phyloP scores from a whole-genome alignment of 2,329 filamentous ascomycete species.

The Pyrenochaeta sp. region DNA sequence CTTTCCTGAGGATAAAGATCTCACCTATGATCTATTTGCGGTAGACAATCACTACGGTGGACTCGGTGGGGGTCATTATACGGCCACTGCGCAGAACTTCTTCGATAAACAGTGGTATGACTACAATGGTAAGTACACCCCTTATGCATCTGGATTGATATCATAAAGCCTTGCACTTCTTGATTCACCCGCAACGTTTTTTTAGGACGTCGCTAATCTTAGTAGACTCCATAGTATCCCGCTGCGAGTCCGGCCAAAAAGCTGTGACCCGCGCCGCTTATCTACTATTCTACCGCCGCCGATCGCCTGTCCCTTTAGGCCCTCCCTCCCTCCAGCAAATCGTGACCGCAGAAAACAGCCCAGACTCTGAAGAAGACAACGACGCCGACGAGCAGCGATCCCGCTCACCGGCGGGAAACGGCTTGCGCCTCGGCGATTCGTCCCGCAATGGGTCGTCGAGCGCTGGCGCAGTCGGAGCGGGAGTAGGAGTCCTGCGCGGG shows the following conservation, averaged over 20 bases:
- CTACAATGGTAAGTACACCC: conserved; percentile 76
- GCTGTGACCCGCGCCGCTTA: conserved; percentile 84
- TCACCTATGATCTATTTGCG: conserved; percentile 91
- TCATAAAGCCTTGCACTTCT: not conserved
- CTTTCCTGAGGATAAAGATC: conserved; percentile 79
- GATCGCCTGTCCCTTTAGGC: conserved; percentile 78
- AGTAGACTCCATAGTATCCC: conserved; percentile 77
- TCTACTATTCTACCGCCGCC: conserved; percentile 92
- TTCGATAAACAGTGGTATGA: conserved; percentile 91
- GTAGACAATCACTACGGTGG: conserved; percentile 97
- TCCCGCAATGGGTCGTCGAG: conserved; percentile 92
- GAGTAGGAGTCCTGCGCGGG: conserved; percentile 51
- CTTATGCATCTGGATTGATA: not conserved
- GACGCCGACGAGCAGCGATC: conserved; percentile 53
- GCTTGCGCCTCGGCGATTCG: conserved; percentile 84
- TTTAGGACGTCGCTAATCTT: not conserved
- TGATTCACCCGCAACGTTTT: too few relatives aligned
- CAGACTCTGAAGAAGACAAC: conserved; percentile 51
- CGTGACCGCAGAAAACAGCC: conserved; percentile 63
- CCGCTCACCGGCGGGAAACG: conserved; percentile 76
- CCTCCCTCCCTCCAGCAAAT: conserved; percentile 78
- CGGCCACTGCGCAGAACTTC: conserved; percentile 92
- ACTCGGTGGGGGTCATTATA: conserved; percentile 94
- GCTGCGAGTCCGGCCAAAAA: conserved; percentile 65
- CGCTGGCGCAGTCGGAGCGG: conserved; percentile 82